Conservation (phyloP, 306 rosid species). For the Rosa multiflora region DNA sequence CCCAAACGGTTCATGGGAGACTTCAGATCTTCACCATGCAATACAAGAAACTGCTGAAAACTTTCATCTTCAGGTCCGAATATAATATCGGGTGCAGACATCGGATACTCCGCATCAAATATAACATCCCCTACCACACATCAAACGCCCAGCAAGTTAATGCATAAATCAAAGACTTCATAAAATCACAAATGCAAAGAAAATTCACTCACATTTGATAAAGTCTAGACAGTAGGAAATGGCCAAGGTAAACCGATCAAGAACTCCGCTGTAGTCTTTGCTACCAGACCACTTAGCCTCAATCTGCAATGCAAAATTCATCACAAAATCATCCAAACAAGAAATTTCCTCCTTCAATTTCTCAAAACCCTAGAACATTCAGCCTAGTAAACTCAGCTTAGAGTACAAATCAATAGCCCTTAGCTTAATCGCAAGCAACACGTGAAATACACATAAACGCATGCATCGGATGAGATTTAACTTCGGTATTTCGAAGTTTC, state of each 20-base stretch:
- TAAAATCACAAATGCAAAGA: not conserved
- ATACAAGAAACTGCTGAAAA: constrained; percentile 60
- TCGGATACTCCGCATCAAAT: constrained; percentile 62
- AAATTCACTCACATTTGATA: constrained; percentile 61
- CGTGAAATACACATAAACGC: not conserved
- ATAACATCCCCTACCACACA: constrained; percentile 65
- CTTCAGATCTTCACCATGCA: constrained; percentile 28
- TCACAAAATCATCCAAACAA: not conserved
- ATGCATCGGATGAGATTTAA: not conserved
- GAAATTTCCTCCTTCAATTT: not conserved
- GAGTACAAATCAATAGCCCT: not conserved
- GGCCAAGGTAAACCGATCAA: constrained; percentile 81
- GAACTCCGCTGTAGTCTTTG: constrained; percentile 45
- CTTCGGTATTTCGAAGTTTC: not conserved
- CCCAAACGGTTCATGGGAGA: constrained; percentile 35
- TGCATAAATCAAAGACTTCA: not conserved
- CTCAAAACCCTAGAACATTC: constrained; percentile 7
- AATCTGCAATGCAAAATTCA: constrained; percentile 45
- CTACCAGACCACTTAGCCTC: constrained; percentile 86
- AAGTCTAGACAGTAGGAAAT: constrained; percentile 86
- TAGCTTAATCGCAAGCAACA: not conserved
- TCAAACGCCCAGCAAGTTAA: constrained; percentile 4
- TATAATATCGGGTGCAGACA: constrained; percentile 72
- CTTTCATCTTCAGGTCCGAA: constrained; percentile 77
- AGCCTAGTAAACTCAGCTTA: not conserved